phyloP scores from a whole-genome alignment of 1,139 yeast genomes.

The Zygosaccharomyces sapae region DNA sequence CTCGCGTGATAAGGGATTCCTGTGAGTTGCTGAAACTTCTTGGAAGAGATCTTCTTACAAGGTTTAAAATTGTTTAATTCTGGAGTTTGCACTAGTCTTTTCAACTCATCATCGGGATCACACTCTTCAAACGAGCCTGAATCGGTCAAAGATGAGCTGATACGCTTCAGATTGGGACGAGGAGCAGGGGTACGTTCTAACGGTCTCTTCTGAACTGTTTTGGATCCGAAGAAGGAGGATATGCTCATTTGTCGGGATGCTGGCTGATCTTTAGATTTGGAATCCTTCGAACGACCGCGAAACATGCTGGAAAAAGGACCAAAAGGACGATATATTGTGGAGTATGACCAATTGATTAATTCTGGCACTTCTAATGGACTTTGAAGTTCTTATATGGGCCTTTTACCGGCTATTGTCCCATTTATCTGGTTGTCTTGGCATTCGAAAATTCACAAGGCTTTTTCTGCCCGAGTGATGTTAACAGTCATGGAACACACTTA shows the following conservation, averaged over 20 bases:
- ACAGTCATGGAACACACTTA: neutral
- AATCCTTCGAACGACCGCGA: conserved; percentile 2
- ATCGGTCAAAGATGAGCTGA: conserved; percentile 16
- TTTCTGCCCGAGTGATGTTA: neutral
- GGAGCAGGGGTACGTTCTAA: conserved; percentile 1
- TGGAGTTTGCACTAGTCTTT: conserved; percentile 20
- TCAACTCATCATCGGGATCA: conserved; percentile 26
- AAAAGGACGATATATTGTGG: neutral
- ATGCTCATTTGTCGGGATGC: conserved; percentile 15
- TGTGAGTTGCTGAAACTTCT: neutral
- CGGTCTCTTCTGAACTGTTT: neutral
- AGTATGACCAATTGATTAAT: neutral
- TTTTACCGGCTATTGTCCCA: neutral
- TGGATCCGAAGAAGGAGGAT: conserved; percentile 14
- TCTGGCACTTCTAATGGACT: neutral
- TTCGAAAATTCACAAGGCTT: neutral
- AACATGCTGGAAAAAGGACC: neutral
- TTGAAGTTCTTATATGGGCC: neutral
- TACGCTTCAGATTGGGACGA: conserved; percentile 4
- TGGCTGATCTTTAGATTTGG: conserved; percentile 7
- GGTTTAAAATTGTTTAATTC: conserved; percentile 29
- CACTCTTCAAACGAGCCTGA: conserved; percentile 36
- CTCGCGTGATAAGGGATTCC: neutral
- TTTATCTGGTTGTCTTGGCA: neutral
- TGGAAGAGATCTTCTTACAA: conserved; percentile 10